Evolutionary conservation across 163 green algal genomes (phyloP), one percentile per base, ranked within the genome.

Genomic region (Volvox carteri): DNA sequence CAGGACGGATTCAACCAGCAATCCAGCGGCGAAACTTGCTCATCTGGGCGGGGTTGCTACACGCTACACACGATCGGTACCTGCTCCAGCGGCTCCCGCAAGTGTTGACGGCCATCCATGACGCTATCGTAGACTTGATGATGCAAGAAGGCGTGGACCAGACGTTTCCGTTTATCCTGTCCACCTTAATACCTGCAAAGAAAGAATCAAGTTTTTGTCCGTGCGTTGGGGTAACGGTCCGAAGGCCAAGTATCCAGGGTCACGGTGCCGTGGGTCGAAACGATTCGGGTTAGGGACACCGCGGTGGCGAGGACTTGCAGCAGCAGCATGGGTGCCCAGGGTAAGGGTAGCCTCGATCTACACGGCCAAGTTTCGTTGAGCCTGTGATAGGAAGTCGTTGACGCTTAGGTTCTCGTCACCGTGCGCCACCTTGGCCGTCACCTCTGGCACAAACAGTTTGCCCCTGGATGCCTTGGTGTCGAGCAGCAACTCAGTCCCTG

Each of bases 381-480:
- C 88, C 52, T 78, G 86, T 33, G 91, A 88, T 48, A 98, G 86
- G 86, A 99, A 99, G 90, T 98, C 96, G 11, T 94, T 92, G 44
- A 99, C 90, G 33, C 91, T 92, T 7, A 99, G 94, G 87, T 98
- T 98, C 42, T 95, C 95, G 88, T 99, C 97, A 0, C 96, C 97
- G 84, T 99, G 97, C 4, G 97, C 94, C 44, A 99, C 96, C 86
- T 95, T 95, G 62, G 92, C 90, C 74, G 95, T 87, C 35, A 87
- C 65, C 58, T 96, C 94, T 6, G 97, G 97, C 41, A 98, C 86
- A 58, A 88, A 92, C 44, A 99, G 88, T 62, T 93, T 89, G 8
- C 89, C 92, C 1, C 58, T 70, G 72, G 81, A 95, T n/a, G 92
- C 92, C 91, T 98, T 97, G 86, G 93, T 95, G 87, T 98, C 95